Evolutionary conservation across 352 stramenopile genomes (phyloP), one percentile per base, ranked within the genome.

Genomic region (Pythium pyrilobum): DNA sequence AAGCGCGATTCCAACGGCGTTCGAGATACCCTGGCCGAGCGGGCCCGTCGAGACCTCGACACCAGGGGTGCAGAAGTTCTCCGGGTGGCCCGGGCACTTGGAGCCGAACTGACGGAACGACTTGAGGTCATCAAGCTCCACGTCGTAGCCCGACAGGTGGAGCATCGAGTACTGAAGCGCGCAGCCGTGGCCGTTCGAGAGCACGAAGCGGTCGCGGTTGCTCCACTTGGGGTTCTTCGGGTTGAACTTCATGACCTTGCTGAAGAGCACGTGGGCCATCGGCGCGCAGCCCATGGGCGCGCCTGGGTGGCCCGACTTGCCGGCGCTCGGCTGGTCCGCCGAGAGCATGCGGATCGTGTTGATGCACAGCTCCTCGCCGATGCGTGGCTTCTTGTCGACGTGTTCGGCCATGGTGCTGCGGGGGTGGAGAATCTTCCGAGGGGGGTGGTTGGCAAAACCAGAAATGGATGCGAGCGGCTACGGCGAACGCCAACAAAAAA

Each of bases 131-230:
- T 99, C 96, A 36, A 98, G 80, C 27, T 81, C 78, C 20, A 98
- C 64, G 64, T 97, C 89, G 77, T 96, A 97, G 52, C 97, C 97
- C 41, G 88, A 96, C 27, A 99, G 83, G 74, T 99, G 94, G 54
- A 99, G 84, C 97, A 99, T 99, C 39, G 85, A 90, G 83, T 99
- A 99, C 72, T 98, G 96, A 49, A 99, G 85, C 31, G 97, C 96
- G 77, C 96, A 99, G 28, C 91, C 95, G 76, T 99, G 97, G 56
- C 97, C 97, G 73, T 99, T 99, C 44, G 89, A 98, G 46, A 99
- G 84, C 48, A 99, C 94, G 71, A 99, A 99, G 66, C 97, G 95
- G 83, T 99, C 97, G 37, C 97, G 95, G 74, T 97, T 98, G 72
- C 84, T 93, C 87, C 85, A 95, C 64, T 81, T 77, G 18, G 83